These are phyloP conservation scores for Cenchrus americanus DNA, from an alignment of 176 grass and related monocot species.

Conservation along the genomic window DNA sequence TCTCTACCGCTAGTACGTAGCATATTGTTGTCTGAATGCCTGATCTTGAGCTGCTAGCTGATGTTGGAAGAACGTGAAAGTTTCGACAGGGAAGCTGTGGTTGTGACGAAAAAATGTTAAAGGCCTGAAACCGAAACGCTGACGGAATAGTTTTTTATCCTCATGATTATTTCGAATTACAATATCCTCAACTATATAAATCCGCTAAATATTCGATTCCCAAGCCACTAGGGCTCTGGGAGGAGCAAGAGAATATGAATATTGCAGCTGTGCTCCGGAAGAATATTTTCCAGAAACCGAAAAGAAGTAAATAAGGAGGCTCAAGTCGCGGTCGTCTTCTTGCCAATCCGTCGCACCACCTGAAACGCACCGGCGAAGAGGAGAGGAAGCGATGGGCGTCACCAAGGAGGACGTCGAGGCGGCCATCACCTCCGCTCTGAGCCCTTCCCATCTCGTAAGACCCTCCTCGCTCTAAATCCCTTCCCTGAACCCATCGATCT, in stretches of 20 bases:
- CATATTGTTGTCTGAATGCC: no score
- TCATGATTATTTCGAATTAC: not conserved
- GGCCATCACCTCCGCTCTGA: conserved; percentile 73
- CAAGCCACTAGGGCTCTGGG: not conserved
- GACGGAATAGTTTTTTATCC: no score
- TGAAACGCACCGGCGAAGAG: not conserved
- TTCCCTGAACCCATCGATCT: not conserved
- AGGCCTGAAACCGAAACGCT: no score
- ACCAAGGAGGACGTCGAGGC: conserved; percentile 90
- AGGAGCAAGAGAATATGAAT: conserved; percentile 31
- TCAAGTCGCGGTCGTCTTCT: not conserved
- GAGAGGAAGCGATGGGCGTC: conserved; percentile 57
- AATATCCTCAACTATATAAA: not conserved
- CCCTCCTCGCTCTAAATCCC: conserved; percentile 6
- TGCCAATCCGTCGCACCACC: conserved; percentile 4
- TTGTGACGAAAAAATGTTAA: not conserved
- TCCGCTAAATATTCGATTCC: conserved; percentile 25
- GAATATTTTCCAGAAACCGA: conserved; percentile 23
- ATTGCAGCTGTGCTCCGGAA: not conserved
- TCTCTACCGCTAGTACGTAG: no score
- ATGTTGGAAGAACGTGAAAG: not conserved
- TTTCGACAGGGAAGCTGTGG: not conserved
- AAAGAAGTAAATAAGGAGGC: not conserved
- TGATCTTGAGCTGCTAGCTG: not conserved
- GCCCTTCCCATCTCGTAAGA: conserved; percentile 72